These are phyloP conservation scores for Fusarium sp. DNA, from an alignment of 2,329 filamentous ascomycete genomes.

Conservation along the genomic window DNA sequence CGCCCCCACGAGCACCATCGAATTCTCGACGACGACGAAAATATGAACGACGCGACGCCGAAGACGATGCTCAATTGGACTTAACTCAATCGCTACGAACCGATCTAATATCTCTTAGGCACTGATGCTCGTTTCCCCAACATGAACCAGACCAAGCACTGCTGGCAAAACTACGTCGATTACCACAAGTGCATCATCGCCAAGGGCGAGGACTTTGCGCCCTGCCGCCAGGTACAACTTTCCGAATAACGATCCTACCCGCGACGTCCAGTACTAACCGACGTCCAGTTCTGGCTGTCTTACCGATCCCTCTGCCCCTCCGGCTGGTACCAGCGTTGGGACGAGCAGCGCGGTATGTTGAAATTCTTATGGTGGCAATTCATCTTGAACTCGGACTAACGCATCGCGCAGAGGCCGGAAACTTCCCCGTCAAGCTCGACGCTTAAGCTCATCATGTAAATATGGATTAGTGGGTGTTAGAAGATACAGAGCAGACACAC, in stretches of 20 bases:
- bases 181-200: constrained; percentile 99
- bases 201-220: constrained; percentile 98
- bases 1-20: constrained; percentile 25
- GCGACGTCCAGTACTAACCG: constrained; percentile 35
- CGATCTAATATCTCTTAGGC: constrained; percentile 66
- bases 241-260: neutral
- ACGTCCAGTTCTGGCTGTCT: constrained; percentile 86
- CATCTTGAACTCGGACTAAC: constrained; percentile 46
- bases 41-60: constrained; percentile 33
- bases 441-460: constrained; percentile 57
- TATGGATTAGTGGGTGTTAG: constrained; percentile 47
- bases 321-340: constrained; percentile 94
- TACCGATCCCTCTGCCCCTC: constrained; percentile 98
- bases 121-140: constrained; percentile 99
- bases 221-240: constrained; percentile 86
- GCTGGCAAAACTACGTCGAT: constrained; percentile 99
- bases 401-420: constrained; percentile 69
- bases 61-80: constrained; percentile 48
- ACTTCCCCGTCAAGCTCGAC: constrained; percentile 75
- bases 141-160: constrained; percentile 99
- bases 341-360: constrained; percentile 90
- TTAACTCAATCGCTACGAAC: constrained; percentile 12
- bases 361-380: neutral
- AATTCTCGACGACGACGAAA: constrained; percentile 34
- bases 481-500: constrained; percentile 50